Evolutionary conservation across 352 stramenopile species (phyloP).

Genomic region (Phytophthora macrochlamydospora): DNA sequence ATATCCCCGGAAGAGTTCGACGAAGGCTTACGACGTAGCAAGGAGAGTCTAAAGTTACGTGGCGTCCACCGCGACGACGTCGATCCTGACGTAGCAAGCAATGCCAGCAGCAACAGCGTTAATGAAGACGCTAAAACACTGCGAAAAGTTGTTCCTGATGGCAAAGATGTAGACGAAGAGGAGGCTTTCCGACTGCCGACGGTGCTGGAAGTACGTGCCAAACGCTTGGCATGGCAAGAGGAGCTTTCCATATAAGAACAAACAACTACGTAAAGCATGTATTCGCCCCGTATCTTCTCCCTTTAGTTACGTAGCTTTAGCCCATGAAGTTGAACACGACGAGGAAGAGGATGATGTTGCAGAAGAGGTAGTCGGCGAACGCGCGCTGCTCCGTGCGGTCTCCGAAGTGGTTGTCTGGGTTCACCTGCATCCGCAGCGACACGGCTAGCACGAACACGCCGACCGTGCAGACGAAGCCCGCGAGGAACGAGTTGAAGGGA

Average conservation of each 20-base stretch:
- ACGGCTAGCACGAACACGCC: slow-evolving; percentile 91
- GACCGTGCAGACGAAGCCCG: slow-evolving; percentile 90
- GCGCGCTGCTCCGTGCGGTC: slow-evolving; percentile 86
- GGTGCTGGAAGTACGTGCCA: slow-evolving; percentile 51
- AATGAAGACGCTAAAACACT: slow-evolving; percentile 1
- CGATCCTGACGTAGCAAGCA: slow-evolving; percentile 29
- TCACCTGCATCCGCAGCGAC: slow-evolving; percentile 91
- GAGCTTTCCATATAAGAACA: neutral
- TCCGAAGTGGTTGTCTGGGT: slow-evolving; percentile 83
- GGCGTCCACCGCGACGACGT: slow-evolving; percentile 10
- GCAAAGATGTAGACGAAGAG: slow-evolving; percentile 10
- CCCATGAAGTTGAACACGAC: slow-evolving; percentile 67
- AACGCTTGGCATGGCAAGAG: slow-evolving; percentile 24
- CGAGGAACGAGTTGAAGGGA: slow-evolving; percentile 94
- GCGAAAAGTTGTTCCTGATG: neutral
- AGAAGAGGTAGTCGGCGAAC: slow-evolving; percentile 93
- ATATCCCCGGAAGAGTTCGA: slow-evolving; percentile 83
- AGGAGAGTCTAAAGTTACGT: slow-evolving; percentile 21
- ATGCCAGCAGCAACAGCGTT: slow-evolving; percentile 15
- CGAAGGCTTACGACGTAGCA: slow-evolving; percentile 48
- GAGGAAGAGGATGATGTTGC: slow-evolving; percentile 93
- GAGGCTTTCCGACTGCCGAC: slow-evolving; percentile 25
- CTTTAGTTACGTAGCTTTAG: neutral
- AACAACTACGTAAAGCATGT: too few species aligned
- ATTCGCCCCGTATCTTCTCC: too few species aligned